These are phyloP conservation scores for Ogataea thermomethanolica DNA, from an alignment of 805 yeast species.

Conservation along the genomic window DNA sequence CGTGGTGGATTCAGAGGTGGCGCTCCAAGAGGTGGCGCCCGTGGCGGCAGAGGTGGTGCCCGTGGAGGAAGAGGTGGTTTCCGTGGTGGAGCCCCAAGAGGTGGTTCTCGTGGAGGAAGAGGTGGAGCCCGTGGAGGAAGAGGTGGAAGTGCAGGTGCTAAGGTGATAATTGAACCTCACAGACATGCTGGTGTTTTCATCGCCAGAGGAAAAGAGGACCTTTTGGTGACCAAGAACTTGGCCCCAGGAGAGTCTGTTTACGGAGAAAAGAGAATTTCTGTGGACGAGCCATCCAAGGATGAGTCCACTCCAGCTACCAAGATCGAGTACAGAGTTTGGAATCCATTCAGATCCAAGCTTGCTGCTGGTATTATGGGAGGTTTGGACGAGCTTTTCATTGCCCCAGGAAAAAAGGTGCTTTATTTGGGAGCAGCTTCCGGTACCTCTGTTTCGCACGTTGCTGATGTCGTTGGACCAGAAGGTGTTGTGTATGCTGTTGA, in stretches of 20 bases:
- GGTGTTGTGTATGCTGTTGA: conserved; percentile 99
- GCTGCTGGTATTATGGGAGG: conserved; percentile 99
- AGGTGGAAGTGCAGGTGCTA: conserved; percentile 85
- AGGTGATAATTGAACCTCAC: conserved; percentile 97
- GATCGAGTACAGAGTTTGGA: conserved; percentile 99
- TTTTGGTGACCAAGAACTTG: conserved; percentile 91
- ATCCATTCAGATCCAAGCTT: conserved; percentile 98
- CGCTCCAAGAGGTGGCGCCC: conserved; percentile 39
- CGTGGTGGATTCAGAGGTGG: conserved; percentile 35
- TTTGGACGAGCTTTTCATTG: conserved; percentile 94
- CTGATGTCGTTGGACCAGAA: conserved; percentile 98
- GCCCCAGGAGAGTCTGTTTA: conserved; percentile 99
- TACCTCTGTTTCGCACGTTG: conserved; percentile 97
- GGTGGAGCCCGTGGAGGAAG: conserved; percentile 65
- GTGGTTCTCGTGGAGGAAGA: conserved; percentile 58
- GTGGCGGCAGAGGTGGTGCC: conserved; percentile 42
- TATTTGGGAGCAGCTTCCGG: conserved; percentile 99
- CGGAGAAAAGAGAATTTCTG: conserved; percentile 94
- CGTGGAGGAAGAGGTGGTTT: conserved; percentile 58
- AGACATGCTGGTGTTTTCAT: conserved; percentile 98
- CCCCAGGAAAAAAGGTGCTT: conserved; percentile 96
- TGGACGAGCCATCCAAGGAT: conserved; percentile 89
- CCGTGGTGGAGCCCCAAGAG: conserved; percentile 50
- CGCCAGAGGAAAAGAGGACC: conserved; percentile 99
- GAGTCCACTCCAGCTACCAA: conserved; percentile 89